phyloP scores from a whole-genome alignment of 441 rosid genomes.

The Biscutella laevigata region DNA sequence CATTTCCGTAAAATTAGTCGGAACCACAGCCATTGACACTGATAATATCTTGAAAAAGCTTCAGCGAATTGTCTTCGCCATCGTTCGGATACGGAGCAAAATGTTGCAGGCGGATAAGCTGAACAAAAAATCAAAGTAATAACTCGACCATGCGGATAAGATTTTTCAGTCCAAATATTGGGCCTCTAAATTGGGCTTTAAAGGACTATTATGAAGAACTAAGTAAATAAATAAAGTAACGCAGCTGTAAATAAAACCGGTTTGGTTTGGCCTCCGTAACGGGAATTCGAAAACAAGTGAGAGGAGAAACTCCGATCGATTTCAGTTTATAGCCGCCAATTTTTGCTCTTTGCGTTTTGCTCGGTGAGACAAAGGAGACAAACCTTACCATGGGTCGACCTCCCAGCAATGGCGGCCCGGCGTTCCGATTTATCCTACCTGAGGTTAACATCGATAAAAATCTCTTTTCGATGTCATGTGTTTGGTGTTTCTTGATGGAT shows the following conservation, averaged over 20 bases:
- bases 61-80: conserved; percentile 17
- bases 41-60: background rate
- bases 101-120: conserved; percentile 19
- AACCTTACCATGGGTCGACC: conserved; percentile 68
- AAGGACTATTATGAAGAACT: background rate
- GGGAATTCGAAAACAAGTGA: conserved; percentile 7
- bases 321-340: conserved; percentile 13
- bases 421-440: conserved; percentile 65
- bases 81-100: conserved; percentile 20
- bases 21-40: conserved; percentile 39
- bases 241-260: background rate
- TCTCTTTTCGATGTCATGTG: conserved; percentile 1
- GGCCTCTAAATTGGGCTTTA: background rate
- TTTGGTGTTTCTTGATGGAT: background rate
- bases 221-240: background rate
- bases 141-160: conserved; percentile 16
- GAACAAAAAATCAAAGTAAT: too few relatives aligned
- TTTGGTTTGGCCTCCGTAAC: too few relatives aligned
- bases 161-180: background rate
- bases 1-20: conserved; percentile 57
- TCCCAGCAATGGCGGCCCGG: conserved; percentile 87
- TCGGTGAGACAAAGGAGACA: conserved; percentile 4
- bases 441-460: conserved; percentile 43
- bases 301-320: conserved; percentile 12
- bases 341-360: background rate